These are phyloP conservation scores for Francoa sonchifolia DNA, from an alignment of 441 rosid genomes.

Conservation along the genomic window DNA sequence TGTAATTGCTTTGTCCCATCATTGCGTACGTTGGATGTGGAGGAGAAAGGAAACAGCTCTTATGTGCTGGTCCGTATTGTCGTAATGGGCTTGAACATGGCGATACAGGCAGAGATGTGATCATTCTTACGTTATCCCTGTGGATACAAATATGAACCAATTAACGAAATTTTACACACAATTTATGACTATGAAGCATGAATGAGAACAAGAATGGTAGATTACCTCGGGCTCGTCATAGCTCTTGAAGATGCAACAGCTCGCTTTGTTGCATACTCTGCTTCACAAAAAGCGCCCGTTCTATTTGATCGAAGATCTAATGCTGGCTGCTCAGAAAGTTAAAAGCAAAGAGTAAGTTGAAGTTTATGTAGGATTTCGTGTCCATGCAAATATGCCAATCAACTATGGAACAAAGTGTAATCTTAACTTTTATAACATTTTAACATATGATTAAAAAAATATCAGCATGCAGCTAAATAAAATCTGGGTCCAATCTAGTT, in stretches of 20 bases:
- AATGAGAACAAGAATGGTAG: not conserved
- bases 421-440: too few relatives aligned
- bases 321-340: constrained; percentile 39
- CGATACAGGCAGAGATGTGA: constrained; percentile 77
- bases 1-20: constrained; percentile 42
- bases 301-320: constrained; percentile 48
- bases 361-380: not conserved
- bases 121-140: constrained; percentile 62
- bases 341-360: constrained; percentile 5
- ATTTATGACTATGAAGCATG: not conserved
- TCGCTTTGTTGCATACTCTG: constrained; percentile 35
- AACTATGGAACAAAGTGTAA: too few relatives aligned
- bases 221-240: constrained; percentile 49
- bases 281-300: constrained; percentile 24
- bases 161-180: not conserved
- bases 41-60: constrained; percentile 67
- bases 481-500: too few relatives aligned
- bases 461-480: too few relatives aligned
- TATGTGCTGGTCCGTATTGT: constrained; percentile 42
- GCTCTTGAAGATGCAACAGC: constrained; percentile 24
- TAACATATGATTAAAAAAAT: too few relatives aligned
- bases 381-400: not conserved
- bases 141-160: not conserved
- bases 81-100: constrained; percentile 86
- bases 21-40: constrained; percentile 46